These are phyloP conservation scores for Artemisia argyi DNA, from an alignment of 129 eudicot genomes.

Conservation along the genomic window DNA sequence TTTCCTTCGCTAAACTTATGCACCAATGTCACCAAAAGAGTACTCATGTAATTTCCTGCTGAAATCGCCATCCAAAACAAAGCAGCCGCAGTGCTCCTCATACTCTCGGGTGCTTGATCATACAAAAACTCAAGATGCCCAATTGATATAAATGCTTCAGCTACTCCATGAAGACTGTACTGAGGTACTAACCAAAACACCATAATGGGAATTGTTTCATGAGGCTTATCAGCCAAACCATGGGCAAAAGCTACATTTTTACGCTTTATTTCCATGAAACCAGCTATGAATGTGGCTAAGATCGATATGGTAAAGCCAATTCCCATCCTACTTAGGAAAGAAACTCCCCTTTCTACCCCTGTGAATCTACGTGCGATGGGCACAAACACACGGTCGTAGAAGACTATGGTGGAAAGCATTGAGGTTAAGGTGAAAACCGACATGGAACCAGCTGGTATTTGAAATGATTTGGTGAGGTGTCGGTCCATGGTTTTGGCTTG, in stretches of 20 bases:
- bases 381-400: slow-evolving; percentile 73
- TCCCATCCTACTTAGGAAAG: slow-evolving; percentile 78
- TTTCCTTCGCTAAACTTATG: slow-evolving; percentile 57
- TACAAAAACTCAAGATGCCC: slow-evolving; percentile 89
- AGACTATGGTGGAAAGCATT: slow-evolving; percentile 59
- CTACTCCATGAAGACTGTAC: slow-evolving; percentile 77
- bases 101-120: slow-evolving; percentile 96
- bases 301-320: slow-evolving; percentile 65
- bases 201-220: slow-evolving; percentile 47
- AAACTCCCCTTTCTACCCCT: slow-evolving; percentile 77
- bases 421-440: slow-evolving; percentile 67
- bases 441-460: slow-evolving; percentile 91
- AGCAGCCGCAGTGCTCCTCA: slow-evolving; percentile 84
- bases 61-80: slow-evolving; percentile 81
- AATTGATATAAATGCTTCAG: slow-evolving; percentile 82
- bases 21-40: slow-evolving; percentile 66
- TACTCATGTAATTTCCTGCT: slow-evolving; percentile 73
- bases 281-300: slow-evolving; percentile 72
- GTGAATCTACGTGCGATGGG: slow-evolving; percentile 62
- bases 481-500: slow-evolving; percentile 89
- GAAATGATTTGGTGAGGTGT: slow-evolving; percentile 65
- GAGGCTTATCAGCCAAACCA: slow-evolving; percentile 47
- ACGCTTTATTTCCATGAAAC: slow-evolving; percentile 74
- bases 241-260: slow-evolving; percentile 52
- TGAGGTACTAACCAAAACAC: slow-evolving; percentile 81